These are phyloP conservation scores for Talaromyces adpressus DNA, from an alignment of 495 filamentous ascomycete genomes.

Conservation along the genomic window DNA sequence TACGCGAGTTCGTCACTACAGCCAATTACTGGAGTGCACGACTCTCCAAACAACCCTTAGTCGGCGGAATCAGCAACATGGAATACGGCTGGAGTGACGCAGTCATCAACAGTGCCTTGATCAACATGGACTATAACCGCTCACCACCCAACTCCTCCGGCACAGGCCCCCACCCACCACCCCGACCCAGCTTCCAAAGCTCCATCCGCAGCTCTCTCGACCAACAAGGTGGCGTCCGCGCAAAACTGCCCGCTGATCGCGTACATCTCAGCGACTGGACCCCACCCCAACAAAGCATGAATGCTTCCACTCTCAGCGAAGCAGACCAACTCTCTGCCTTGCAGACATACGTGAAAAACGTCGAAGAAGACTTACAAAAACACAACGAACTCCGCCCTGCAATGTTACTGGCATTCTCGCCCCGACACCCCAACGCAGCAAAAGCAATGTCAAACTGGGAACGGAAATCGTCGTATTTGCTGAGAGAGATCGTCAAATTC, in stretches of 20 bases:
- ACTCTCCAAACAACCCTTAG: constrained; percentile 83
- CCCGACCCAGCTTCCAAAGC: constrained; percentile 59
- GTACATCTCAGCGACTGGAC: constrained; percentile 84
- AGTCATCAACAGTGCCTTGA: constrained; percentile 71
- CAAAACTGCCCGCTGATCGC: constrained; percentile 77
- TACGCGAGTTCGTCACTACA: constrained; percentile 85
- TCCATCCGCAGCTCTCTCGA: constrained; percentile 69
- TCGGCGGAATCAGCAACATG: constrained; percentile 90
- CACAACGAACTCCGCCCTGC: constrained; percentile 81
- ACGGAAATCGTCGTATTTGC: constrained; percentile 80
- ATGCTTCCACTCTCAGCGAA: constrained; percentile 69
- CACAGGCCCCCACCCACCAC: constrained; percentile 6
- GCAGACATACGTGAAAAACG: constrained; percentile 69
- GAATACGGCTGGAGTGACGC: constrained; percentile 95
- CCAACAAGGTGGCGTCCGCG: constrained; percentile 48
- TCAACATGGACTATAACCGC: constrained; percentile 41
- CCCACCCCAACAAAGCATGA: constrained; percentile 87
- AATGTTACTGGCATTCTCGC: constrained; percentile 86
- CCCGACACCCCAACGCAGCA: constrained; percentile 68
- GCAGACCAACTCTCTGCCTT: constrained; percentile 73
- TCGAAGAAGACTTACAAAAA: constrained; percentile 76
- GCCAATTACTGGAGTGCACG: constrained; percentile 98
- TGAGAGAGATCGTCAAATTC: constrained; percentile 96
- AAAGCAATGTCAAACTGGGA: constrained; percentile 97
- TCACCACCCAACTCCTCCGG: constrained; percentile 35